Evolutionary conservation across 768 basidiomycete species (phyloP).

Genomic region (Trametopsis cervina): DNA sequence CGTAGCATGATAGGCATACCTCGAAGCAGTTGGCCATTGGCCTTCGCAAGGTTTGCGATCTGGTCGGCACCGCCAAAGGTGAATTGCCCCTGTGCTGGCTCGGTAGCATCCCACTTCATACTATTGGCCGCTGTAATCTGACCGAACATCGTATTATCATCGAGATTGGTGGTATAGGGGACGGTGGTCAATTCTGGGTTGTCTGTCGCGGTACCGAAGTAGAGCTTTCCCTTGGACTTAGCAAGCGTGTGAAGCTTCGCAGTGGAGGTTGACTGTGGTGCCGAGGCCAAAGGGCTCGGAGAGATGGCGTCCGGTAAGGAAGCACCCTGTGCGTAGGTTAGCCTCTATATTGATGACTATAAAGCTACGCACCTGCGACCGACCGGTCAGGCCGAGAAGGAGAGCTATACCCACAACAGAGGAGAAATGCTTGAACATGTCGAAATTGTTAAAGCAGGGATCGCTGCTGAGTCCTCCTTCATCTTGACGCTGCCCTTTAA

Average conservation of each 20-base stretch:
- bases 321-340: slow-evolving; percentile 42
- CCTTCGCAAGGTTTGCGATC: slow-evolving; percentile 36
- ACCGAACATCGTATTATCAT: slow-evolving; percentile 33
- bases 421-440: slow-evolving; percentile 9
- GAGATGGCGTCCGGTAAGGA: slow-evolving; percentile 21
- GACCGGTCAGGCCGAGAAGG: slow-evolving; percentile 28
- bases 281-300: not conserved
- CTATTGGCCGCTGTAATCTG: slow-evolving; percentile 45
- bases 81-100: slow-evolving; percentile 40
- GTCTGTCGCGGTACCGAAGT: slow-evolving; percentile 46
- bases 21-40: slow-evolving; percentile 40
- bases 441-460: not conserved
- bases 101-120: slow-evolving; percentile 57
- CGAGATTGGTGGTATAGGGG: slow-evolving; percentile 32
- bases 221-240: slow-evolving; percentile 37
- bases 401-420: slow-evolving; percentile 24
- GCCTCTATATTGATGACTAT: slow-evolving; percentile 30
- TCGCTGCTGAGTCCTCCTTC: too few relatives aligned
- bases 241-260: slow-evolving; percentile 25
- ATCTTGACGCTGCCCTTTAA: not conserved
- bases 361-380: slow-evolving; percentile 31
- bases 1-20: slow-evolving; percentile 19
- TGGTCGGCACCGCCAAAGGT: slow-evolving; percentile 39
- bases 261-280: slow-evolving; percentile 13
- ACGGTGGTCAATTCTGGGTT: slow-evolving; percentile 38